phyloP scores from a whole-genome alignment of 148 eudicot species.

The Euryodendron excelsum region DNA sequence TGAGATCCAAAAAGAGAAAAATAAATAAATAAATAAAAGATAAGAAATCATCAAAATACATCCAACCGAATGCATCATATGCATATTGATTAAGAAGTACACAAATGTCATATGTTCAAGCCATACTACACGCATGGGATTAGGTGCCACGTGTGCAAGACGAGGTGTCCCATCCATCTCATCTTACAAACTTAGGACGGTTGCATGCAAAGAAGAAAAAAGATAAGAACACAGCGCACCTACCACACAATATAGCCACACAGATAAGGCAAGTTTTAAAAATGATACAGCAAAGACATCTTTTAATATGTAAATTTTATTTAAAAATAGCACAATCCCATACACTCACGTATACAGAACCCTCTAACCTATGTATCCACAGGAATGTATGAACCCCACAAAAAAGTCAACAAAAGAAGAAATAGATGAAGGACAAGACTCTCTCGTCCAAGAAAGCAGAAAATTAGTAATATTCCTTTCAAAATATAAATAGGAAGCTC shows the following conservation, averaged over 20 bases:
- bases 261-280: not conserved
- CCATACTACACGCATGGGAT: not conserved
- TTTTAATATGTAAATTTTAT: not conserved
- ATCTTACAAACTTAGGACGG: not conserved
- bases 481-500: conserved; percentile 1
- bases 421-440: not conserved
- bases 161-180: not conserved
- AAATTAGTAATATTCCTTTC: not conserved
- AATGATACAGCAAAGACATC: not conserved
- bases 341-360: not conserved
- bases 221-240: not conserved
- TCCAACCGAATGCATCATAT: not conserved
- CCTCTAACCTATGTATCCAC: not conserved
- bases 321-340: not conserved
- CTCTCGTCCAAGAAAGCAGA: not conserved
- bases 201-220: not conserved
- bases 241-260: not conserved
- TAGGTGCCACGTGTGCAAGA: not conserved
- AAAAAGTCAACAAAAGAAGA: not conserved
- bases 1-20: not conserved
- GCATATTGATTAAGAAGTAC: not conserved
- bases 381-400: not conserved
- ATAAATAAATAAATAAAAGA: not conserved
- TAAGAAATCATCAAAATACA: not conserved
- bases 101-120: not conserved